Base-by-base conservation (phyloP, 2,329 filamentous ascomycete genomes). In the Cytospora piceicola region DNA sequence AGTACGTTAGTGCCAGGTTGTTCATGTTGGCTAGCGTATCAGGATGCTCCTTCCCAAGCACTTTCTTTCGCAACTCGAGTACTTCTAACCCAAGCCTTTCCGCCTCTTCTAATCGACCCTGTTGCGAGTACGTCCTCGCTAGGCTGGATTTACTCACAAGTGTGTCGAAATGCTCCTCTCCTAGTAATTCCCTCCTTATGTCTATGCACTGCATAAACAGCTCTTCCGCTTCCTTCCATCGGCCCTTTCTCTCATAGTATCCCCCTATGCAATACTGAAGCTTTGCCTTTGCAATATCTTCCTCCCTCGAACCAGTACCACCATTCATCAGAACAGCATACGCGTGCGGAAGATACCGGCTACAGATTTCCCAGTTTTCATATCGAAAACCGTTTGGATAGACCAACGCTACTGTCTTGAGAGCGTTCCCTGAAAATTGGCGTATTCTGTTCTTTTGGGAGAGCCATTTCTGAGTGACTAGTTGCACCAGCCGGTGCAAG, bases 401-500 rank as follows among this genome's bases (percentile, higher is more conserved):
- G 3, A 49, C 34, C 0, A 68, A 9, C 0, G 69, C 70, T 8
- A 77, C 70, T 0, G 66, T 62, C 0, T 56, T 24, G 0, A 77
- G 56, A 0, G 75, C 75, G 4, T 69, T 36, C 24, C 58, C 49
- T 0, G 68, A 63, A 14, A 73, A 75, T 2, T 64, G 30, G 0
- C 7, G 1, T 8, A 68, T 60, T 0, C 3, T 66, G 1, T 58
- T 65, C 34, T 71, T 67, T 0, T 61, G 65, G 7, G 24, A 34
- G 3, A 79, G 64, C 72, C 76, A 78, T 42, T 71, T 73, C 4
- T 66, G 71, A 0, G 75, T 76, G 0, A 74, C 72, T 7, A 78
- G 56, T 15, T 79, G 77, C 0, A 79, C 70, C 0, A 79, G 73
- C 0, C 74, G 73, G 58, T 78, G 76, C 71, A 79, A 75, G 11